phyloP scores from a whole-genome alignment of 441 rosid species.

The Erodium texanum region DNA sequence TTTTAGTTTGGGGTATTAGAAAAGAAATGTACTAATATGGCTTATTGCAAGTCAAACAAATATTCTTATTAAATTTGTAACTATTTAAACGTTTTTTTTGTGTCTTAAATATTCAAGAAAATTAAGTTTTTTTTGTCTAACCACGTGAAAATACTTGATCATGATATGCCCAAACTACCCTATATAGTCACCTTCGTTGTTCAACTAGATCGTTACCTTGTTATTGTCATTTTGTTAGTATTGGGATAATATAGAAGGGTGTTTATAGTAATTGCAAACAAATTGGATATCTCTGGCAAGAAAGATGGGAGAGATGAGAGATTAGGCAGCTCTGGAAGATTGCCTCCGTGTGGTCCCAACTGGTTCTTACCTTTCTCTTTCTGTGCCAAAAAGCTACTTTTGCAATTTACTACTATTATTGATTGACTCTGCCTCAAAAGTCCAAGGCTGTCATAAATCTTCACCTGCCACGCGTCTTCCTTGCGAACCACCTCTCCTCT shows the following conservation, averaged over 20 bases:
- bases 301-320: no score
- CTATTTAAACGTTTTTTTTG: no score
- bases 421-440: slow-evolving; percentile 5
- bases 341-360: slow-evolving; percentile 7
- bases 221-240: neutral
- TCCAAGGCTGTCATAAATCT: slow-evolving; percentile 6
- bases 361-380: slow-evolving; percentile 5
- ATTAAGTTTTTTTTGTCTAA: no score
- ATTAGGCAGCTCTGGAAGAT: no score
- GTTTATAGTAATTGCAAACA: neutral
- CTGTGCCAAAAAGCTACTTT: slow-evolving; percentile 9
- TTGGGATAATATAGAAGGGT: neutral
- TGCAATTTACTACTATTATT: slow-evolving; percentile 3
- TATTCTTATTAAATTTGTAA: no score
- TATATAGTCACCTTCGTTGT: no score
- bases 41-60: no score
- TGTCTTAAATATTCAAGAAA: no score
- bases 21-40: neutral
- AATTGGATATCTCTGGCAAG: neutral
- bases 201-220: neutral
- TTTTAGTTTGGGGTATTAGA: neutral
- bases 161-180: no score
- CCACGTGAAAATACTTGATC: no score
- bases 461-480: slow-evolving; percentile 5
- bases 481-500: neutral